phyloP scores from a whole-genome alignment of 495 filamentous ascomycete species.

The Hypoxylon subgilvum region DNA sequence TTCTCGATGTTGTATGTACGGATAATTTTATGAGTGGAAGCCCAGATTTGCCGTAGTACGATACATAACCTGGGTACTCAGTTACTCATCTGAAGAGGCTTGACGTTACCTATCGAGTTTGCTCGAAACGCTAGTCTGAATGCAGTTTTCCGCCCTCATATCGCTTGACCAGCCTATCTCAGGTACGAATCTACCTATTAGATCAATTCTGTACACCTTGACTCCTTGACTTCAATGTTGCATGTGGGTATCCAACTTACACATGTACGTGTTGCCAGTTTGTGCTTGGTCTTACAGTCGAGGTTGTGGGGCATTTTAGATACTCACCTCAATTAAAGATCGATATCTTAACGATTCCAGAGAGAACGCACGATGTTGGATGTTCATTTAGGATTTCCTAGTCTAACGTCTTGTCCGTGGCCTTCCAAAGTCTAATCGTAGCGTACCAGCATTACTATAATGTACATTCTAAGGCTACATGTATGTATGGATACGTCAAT shows the following conservation, averaged over 20 bases:
- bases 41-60: no score
- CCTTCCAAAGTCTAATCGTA: slow-evolving; percentile 11
- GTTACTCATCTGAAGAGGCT: neutral
- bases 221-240: neutral
- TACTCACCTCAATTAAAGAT: no score
- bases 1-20: no score
- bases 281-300: neutral
- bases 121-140: slow-evolving; percentile 21
- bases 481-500: no score
- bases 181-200: neutral
- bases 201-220: neutral
- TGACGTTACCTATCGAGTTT: slow-evolving; percentile 23
- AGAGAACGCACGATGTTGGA: no score
- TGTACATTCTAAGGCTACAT: no score
- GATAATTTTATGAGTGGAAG: no score
- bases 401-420: slow-evolving; percentile 3
- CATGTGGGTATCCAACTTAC: neutral
- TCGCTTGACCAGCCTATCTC: slow-evolving; percentile 6
- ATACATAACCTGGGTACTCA: neutral
- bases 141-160: slow-evolving; percentile 27
- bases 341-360: no score
- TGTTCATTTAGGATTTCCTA: neutral
- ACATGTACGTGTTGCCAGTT: slow-evolving; percentile 1
- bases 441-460: slow-evolving; percentile 22
- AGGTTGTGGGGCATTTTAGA: no score